Evolutionary conservation across 495 filamentous ascomycete genomes (phyloP).

Genomic region (Tetracladium setigerum): DNA sequence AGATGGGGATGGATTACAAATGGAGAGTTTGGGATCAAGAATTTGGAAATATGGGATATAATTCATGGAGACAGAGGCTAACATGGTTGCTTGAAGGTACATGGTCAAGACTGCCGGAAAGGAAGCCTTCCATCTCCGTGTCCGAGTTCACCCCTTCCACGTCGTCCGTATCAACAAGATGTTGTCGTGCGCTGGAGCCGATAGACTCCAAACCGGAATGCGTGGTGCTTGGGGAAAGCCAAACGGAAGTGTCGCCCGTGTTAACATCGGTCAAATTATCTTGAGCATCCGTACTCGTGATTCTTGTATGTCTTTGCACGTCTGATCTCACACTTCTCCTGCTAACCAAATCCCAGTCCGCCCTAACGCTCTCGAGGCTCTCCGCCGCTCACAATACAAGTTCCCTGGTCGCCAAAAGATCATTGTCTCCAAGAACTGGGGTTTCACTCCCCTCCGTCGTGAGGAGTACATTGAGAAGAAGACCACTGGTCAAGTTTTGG

Average conservation of each 20-base stretch:
- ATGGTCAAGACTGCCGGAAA: constrained; percentile 95
- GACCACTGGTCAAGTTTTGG: constrained; percentile 78
- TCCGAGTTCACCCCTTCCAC: constrained; percentile 98
- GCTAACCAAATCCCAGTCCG: constrained; percentile 51
- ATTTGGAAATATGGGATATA: background rate
- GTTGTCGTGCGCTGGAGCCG: constrained; percentile 99
- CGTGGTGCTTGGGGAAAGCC: constrained; percentile 99
- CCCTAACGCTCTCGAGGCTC: constrained; percentile 90
- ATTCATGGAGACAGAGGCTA: constrained; percentile 5
- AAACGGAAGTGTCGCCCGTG: constrained; percentile 94
- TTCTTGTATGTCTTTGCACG: constrained; percentile 45
- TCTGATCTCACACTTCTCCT: background rate
- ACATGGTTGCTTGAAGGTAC: constrained; percentile 46
- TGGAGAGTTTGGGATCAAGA: constrained; percentile 2
- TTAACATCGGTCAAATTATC: constrained; percentile 99
- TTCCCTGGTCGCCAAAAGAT: constrained; percentile 99
- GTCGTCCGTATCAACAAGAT: constrained; percentile 99
- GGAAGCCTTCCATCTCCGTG: constrained; percentile 97
- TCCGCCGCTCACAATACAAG: constrained; percentile 99
- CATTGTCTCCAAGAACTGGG: constrained; percentile 99
- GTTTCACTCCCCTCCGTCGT: constrained; percentile 94
- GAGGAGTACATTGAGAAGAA: constrained; percentile 94
- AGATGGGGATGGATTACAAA: background rate
- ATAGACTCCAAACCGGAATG: constrained; percentile 99
- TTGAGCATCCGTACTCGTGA: constrained; percentile 95